Base-by-base conservation (phyloP, 1,284 basidiomycete genomes). In the Microbotryum violaceum region DNA sequence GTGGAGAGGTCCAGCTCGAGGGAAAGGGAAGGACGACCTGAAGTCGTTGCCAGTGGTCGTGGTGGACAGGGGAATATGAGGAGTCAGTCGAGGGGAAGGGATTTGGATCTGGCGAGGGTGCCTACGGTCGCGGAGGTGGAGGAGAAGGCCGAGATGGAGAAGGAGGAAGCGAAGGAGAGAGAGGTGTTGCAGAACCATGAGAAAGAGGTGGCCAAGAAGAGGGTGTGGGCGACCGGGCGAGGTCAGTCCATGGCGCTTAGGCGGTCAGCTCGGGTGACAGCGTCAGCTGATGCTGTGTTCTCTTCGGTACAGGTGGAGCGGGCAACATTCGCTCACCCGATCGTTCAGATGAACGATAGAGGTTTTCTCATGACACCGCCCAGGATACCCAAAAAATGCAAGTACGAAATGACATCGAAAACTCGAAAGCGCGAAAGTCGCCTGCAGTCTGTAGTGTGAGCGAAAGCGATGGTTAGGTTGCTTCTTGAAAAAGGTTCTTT, bases 21-120 rank as follows among this genome's bases (percentile, higher is more conserved):
- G 23, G 63, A 65, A 23, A 47, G 63, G 9, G 46, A 48, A 6
- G 63, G 63, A 3, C 45, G 55, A 12, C 9, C 50, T 16, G 63
- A 65, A 7, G 46, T 59, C 2, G 27, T 46, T 10, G 31, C 57
- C 31, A 60, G 55, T 23, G 63, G 63, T 18, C 50, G 63, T 7
- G 63, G 63, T 14, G 63, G 63, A 21, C 37, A 60, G 4, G 63
- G 63, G 23, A 65, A 65, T 60, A 65, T 65, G 48, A 45, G 63
- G 33, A 62, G 60, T 23, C 29, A 37, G 31, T 59, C 57, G 14
- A 33, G 60, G n/a, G 37, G 25, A 12, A 47, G 60, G 9, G 63
- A 65, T 29, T 51, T 62, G 44, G 60, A 65, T 31, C 27, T 58
- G 16, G 63, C 59, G 12, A 25, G 63, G 46, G 63, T 64, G 2